Conservation (phyloP, 176 grass and related monocot species). For the Dendrocalamus sinicus region DNA sequence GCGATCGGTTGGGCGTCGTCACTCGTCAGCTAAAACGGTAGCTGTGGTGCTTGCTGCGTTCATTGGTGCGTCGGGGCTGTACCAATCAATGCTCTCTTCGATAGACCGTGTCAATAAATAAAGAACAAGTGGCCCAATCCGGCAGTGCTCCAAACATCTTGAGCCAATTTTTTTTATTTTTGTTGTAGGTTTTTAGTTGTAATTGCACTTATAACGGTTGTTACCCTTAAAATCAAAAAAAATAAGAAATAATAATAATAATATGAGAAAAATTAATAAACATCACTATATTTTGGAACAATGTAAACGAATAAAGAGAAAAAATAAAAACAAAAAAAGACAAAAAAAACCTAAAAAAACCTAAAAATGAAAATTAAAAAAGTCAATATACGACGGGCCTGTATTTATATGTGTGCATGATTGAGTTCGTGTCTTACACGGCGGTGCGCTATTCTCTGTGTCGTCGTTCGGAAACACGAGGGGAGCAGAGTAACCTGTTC, state of each 20-base stretch:
- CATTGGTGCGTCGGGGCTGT: background rate
- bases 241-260: too few relatives aligned
- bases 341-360: accelerated
- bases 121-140: too few relatives aligned
- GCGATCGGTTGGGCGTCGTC: background rate
- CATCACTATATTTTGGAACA: too few relatives aligned
- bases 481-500: background rate
- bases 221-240: too few relatives aligned
- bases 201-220: too few relatives aligned
- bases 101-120: background rate
- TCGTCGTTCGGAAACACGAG: background rate
- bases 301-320: too few relatives aligned
- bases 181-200: too few relatives aligned
- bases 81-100: background rate
- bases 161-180: too few relatives aligned
- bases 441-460: background rate
- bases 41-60: background rate
- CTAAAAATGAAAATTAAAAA: too few relatives aligned
- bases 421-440: background rate
- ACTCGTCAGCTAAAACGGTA: background rate
- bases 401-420: background rate
- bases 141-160: too few relatives aligned
- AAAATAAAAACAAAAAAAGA: too few relatives aligned
- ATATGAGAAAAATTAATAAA: too few relatives aligned
- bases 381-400: background rate